phyloP scores from a whole-genome alignment of 495 filamentous ascomycete species.

The Glutinoglossum americanum region DNA sequence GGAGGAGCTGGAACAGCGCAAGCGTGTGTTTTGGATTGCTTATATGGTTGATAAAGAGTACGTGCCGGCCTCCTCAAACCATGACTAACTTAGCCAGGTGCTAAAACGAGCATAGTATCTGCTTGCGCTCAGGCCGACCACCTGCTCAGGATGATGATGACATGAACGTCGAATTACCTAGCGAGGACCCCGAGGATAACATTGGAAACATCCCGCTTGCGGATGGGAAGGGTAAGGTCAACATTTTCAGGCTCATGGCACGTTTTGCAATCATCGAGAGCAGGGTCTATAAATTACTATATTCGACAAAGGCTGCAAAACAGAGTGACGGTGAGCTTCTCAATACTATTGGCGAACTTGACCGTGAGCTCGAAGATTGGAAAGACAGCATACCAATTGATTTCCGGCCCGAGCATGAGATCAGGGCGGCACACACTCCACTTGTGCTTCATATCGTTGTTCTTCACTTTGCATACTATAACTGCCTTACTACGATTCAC shows the following conservation, averaged over 20 bases:
- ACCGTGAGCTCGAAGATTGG: conserved; percentile 85
- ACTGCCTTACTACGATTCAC: conserved; percentile 91
- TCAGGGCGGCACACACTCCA: conserved; percentile 71
- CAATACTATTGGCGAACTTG: conserved; percentile 89
- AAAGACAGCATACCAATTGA: conserved; percentile 87
- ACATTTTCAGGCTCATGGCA: conserved; percentile 80
- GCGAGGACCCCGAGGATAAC: conserved; percentile 73
- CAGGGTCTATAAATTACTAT: conserved; percentile 83
- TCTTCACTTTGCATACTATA: conserved; percentile 93
- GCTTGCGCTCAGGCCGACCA: conserved; percentile 75
- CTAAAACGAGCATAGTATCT: conserved; percentile 29
- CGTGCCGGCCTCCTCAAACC: conserved; percentile 5
- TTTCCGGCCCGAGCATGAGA: conserved; percentile 87
- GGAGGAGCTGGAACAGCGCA: conserved; percentile 83
- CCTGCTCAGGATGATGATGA: conserved; percentile 95
- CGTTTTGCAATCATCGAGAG: conserved; percentile 80
- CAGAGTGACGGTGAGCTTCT: conserved; percentile 84
- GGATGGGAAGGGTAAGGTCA: conserved; percentile 81
- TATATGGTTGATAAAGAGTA: conserved; percentile 90
- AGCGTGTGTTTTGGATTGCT: conserved; percentile 94
- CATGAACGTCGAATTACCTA: conserved; percentile 91
- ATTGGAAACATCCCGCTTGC: conserved; percentile 82
- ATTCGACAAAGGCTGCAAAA: conserved; percentile 78
- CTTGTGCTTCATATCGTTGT: conserved; percentile 82
- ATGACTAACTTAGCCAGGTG: background rate